These are phyloP conservation scores for Aspergillus tanneri DNA, from an alignment of 2,329 filamentous ascomycete species.

Conservation along the genomic window DNA sequence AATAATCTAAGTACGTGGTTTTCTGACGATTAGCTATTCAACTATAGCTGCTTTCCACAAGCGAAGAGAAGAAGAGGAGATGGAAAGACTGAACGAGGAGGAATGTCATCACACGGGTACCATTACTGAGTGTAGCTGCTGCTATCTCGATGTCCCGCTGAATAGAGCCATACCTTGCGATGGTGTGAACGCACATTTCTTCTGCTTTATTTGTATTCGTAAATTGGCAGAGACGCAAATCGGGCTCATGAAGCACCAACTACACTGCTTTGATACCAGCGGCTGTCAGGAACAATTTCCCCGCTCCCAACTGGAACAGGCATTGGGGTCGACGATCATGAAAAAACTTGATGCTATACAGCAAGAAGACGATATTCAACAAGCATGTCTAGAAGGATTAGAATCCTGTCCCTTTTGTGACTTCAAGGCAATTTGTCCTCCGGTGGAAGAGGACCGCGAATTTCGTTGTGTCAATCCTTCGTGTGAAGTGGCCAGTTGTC, in stretches of 20 bases:
- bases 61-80: constrained; percentile 24
- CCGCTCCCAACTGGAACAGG: constrained; percentile 53
- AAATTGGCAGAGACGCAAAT: constrained; percentile 66
- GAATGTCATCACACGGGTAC: constrained; percentile 49
- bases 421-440: constrained; percentile 71
- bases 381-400: constrained; percentile 69
- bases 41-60: constrained; percentile 14
- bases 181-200: constrained; percentile 59
- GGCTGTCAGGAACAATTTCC: constrained; percentile 65
- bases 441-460: constrained; percentile 66
- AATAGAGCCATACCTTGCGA: constrained; percentile 70
- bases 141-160: constrained; percentile 64
- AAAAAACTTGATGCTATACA: constrained; percentile 68
- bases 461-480: constrained; percentile 68
- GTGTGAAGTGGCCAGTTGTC: constrained; percentile 65
- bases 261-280: constrained; percentile 69
- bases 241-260: constrained; percentile 65
- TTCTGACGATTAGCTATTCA: constrained; percentile 1
- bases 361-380: constrained; percentile 66
- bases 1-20: not conserved
- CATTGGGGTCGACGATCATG: constrained; percentile 59
- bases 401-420: constrained; percentile 79
- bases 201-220: constrained; percentile 67
- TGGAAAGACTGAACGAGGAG: constrained; percentile 38
- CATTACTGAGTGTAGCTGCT: constrained; percentile 69